Evolutionary conservation across 2,329 filamentous ascomycete genomes (phyloP).

Genomic region (Piedraia hortae): DNA sequence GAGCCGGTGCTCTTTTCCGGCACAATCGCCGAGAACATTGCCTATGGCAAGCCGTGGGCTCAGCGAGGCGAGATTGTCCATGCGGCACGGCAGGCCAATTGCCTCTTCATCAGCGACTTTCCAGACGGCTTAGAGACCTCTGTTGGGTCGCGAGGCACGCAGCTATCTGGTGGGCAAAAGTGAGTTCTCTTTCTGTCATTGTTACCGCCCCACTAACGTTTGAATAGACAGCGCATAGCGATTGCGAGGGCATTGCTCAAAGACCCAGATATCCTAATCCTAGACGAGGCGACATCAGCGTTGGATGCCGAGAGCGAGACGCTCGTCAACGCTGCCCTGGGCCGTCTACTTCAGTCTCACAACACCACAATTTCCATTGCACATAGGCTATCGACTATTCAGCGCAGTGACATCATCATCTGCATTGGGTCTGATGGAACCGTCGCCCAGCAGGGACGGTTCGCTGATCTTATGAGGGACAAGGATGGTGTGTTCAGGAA

Average conservation of each 20-base stretch:
- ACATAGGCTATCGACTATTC: conserved; percentile 85
- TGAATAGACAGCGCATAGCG: conserved; percentile 30
- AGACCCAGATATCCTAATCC: conserved; percentile 82
- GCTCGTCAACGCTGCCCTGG: conserved; percentile 73
- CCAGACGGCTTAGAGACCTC: conserved; percentile 86
- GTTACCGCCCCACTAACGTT: not conserved
- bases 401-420: conserved; percentile 81
- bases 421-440: conserved; percentile 65
- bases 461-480: conserved; percentile 44
- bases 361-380: conserved; percentile 97
- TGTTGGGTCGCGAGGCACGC: conserved; percentile 73
- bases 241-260: conserved; percentile 88
- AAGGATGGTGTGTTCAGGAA: conserved; percentile 66
- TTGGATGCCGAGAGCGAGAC: conserved; percentile 93
- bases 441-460: conserved; percentile 77
- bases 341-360: conserved; percentile 50
- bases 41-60: conserved; percentile 64
- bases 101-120: conserved; percentile 87
- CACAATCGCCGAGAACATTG: conserved; percentile 65
- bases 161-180: conserved; percentile 87
- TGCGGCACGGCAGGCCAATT: conserved; percentile 79
- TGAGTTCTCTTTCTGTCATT: conserved; percentile 1
- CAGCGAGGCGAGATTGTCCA: conserved; percentile 54
- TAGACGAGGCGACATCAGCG: conserved; percentile 85
- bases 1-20: conserved; percentile 83